Conservation (phyloP, 2,329 filamentous ascomycete genomes). For the Fusarium papillatum region DNA sequence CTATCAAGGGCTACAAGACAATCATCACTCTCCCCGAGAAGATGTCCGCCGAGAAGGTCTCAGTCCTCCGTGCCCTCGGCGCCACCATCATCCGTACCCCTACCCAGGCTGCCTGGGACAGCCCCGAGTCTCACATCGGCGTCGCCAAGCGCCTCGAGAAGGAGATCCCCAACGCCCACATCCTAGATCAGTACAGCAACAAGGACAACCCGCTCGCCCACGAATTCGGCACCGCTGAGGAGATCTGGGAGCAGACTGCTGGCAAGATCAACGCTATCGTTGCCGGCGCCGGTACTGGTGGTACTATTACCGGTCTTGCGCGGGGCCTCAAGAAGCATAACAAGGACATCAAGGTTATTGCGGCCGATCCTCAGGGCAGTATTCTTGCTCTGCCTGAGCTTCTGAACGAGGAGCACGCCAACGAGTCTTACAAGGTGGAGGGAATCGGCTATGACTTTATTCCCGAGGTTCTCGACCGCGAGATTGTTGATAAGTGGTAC, state of each 20-base stretch:
- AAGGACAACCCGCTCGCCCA: slow-evolving; percentile 91
- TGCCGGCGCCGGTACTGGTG: slow-evolving; percentile 93
- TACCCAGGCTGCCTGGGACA: slow-evolving; percentile 93
- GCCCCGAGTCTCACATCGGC: slow-evolving; percentile 96
- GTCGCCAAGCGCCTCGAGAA: slow-evolving; percentile 79
- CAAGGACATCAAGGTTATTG: slow-evolving; percentile 85
- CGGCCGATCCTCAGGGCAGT: slow-evolving; percentile 91
- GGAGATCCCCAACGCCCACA: slow-evolving; percentile 95
- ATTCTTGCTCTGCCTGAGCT: slow-evolving; percentile 88
- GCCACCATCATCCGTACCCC: slow-evolving; percentile 97
- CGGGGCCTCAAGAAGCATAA: slow-evolving; percentile 90
- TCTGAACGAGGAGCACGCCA: slow-evolving; percentile 79
- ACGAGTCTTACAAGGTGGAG: slow-evolving; percentile 94
- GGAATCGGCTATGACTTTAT: slow-evolving; percentile 99
- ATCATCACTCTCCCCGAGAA: slow-evolving; percentile 99
- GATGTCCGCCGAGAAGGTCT: slow-evolving; percentile 98
- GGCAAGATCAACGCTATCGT: slow-evolving; percentile 86
- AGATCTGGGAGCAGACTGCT: slow-evolving; percentile 91
- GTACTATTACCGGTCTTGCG: slow-evolving; percentile 91
- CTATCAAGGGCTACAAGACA: slow-evolving; percentile 96
- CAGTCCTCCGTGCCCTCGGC: slow-evolving; percentile 90
- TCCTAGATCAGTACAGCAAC: slow-evolving; percentile 95
- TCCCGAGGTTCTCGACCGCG: slow-evolving; percentile 89
- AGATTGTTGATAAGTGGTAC: slow-evolving; percentile 92
- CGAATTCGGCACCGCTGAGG: slow-evolving; percentile 92